Conservation (phyloP, 768 basidiomycete genomes). For the Lactarius evosmus region DNA sequence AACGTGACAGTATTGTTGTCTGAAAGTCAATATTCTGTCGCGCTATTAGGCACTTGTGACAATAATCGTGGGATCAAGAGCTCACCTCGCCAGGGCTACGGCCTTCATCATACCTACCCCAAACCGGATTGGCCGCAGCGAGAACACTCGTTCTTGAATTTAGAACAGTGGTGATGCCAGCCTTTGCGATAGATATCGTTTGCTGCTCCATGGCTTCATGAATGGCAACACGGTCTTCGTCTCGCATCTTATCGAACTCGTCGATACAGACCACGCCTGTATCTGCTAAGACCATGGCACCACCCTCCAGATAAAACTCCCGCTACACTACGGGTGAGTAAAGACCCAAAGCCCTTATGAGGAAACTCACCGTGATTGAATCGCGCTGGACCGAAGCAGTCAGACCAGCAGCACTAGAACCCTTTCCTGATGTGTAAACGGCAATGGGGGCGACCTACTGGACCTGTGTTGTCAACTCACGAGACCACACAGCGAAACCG, state of each 20-base stretch:
- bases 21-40: constrained; percentile 91
- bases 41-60: not conserved
- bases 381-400: constrained; percentile 98
- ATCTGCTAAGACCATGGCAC: constrained; percentile 98
- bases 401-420: constrained; percentile 96
- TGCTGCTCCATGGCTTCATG: constrained; percentile 99
- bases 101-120: constrained; percentile 96
- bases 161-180: constrained; percentile 95
- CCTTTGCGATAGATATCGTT: constrained; percentile 98
- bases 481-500: not conserved
- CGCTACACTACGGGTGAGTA: constrained; percentile 48
- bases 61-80: not conserved
- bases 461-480: not conserved
- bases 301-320: constrained; percentile 98
- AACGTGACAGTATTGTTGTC: constrained; percentile 95
- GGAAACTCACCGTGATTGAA: constrained; percentile 69
- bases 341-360: not conserved
- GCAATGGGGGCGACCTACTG: constrained; percentile 90
- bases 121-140: constrained; percentile 97
- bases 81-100: constrained; percentile 89
- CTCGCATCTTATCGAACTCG: constrained; percentile 99
- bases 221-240: constrained; percentile 97
- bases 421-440: constrained; percentile 98
- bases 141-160: constrained; percentile 95
- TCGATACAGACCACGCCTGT: constrained; percentile 99